Conservation (phyloP, 768 basidiomycete genomes). For the Termitomyces eurrhizus region DNA sequence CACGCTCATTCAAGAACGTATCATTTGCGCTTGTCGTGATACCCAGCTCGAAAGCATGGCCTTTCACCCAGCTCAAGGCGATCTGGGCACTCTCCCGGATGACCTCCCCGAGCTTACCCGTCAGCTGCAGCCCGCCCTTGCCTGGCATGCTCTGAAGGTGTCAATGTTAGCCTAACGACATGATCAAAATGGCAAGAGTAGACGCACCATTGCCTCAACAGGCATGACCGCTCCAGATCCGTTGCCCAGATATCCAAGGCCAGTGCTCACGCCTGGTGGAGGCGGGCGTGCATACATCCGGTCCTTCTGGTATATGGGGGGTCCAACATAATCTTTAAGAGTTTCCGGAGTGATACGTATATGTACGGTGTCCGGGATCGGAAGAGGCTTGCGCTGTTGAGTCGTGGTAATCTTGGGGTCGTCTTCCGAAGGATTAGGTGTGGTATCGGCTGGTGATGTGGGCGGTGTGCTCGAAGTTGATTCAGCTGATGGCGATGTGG, state of each 20-base stretch:
- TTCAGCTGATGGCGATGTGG: conserved; percentile 12
- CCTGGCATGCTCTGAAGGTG: conserved; percentile 89
- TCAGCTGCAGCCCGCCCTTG: conserved; percentile 86
- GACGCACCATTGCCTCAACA: conserved; percentile 84
- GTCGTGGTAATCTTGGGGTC: conserved; percentile 62
- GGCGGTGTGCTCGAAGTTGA: conserved; percentile 8
- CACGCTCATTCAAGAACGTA: conserved; percentile 79
- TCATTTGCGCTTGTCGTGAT: conserved; percentile 71
- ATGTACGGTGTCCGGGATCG: conserved; percentile 74
- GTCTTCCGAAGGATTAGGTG: conserved; percentile 16
- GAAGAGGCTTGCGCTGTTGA: conserved; percentile 71
- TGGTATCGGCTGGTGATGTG: conserved; percentile 18
- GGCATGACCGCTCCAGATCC: conserved; percentile 97
- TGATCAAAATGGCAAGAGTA: background rate
- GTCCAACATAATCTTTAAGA: conserved; percentile 94
- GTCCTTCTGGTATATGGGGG: conserved; percentile 93
- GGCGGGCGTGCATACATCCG: conserved; percentile 78
- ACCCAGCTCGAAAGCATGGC: conserved; percentile 85
- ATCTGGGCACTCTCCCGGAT: conserved; percentile 97
- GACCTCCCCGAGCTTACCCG: conserved; percentile 97
- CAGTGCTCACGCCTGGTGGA: conserved; percentile 92
- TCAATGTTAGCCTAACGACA: conserved; percentile 1
- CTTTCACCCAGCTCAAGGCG: conserved; percentile 88
- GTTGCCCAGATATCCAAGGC: conserved; percentile 93
- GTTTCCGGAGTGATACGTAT: conserved; percentile 83